Conservation (phyloP, 495 filamentous ascomycete species). For the Podospora pseudopauciseta region DNA sequence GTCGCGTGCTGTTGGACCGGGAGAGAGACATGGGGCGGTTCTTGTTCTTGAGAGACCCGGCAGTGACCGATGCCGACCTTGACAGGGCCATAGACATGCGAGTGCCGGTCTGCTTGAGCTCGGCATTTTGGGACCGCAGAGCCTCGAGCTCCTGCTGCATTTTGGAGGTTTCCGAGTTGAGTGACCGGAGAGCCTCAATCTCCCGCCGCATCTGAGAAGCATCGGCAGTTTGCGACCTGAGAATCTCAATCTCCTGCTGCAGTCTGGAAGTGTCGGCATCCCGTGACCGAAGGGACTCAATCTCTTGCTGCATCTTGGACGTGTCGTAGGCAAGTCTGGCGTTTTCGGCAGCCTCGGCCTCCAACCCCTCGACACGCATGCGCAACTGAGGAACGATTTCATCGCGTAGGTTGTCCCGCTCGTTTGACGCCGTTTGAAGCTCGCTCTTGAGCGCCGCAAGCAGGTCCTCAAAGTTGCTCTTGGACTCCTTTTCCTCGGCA, state of each 20-base stretch:
- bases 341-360: slow-evolving; percentile 61
- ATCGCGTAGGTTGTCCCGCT: slow-evolving; percentile 87
- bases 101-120: slow-evolving; percentile 27
- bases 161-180: slow-evolving; percentile 44
- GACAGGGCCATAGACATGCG: slow-evolving; percentile 35
- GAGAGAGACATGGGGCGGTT: slow-evolving; percentile 39
- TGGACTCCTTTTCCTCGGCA: slow-evolving; percentile 78
- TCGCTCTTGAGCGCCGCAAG: slow-evolving; percentile 78
- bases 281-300: slow-evolving; percentile 10
- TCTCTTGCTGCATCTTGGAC: slow-evolving; percentile 41
- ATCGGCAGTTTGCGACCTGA: slow-evolving; percentile 60
- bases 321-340: slow-evolving; percentile 71
- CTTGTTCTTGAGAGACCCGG: slow-evolving; percentile 24
- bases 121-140: slow-evolving; percentile 60
- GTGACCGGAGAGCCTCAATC: slow-evolving; percentile 8
- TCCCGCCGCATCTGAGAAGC: slow-evolving; percentile 6
- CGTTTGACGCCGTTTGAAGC: slow-evolving; percentile 75
- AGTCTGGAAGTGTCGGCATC: slow-evolving; percentile 62
- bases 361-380: slow-evolving; percentile 71
- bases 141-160: slow-evolving; percentile 66
- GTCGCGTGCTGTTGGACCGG: slow-evolving; percentile 60
- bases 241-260: slow-evolving; percentile 72
- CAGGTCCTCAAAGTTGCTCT: slow-evolving; percentile 91
- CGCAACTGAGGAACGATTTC: slow-evolving; percentile 73
- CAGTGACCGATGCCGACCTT: slow-evolving; percentile 45